phyloP scores from a whole-genome alignment of 495 filamentous ascomycete species.

The Penicillium arizonense region DNA sequence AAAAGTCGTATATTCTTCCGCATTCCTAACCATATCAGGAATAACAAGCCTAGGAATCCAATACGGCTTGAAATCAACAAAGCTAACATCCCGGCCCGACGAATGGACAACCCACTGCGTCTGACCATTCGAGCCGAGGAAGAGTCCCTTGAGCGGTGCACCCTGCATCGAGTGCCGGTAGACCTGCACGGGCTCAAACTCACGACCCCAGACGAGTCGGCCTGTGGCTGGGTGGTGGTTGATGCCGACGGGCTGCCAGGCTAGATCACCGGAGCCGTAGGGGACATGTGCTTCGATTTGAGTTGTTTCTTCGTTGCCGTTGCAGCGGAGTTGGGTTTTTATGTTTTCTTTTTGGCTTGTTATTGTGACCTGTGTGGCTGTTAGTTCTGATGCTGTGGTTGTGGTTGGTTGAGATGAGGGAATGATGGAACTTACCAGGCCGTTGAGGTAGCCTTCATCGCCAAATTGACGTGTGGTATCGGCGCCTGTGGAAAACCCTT shows the following conservation, averaged over 20 bases:
- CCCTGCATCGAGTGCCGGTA: constrained; percentile 7
- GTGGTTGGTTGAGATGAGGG: not conserved
- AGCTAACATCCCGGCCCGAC: constrained; percentile 10
- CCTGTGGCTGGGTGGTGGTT: constrained; percentile 3
- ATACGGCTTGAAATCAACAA: constrained; percentile 5
- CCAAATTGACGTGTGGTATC: constrained; percentile 9
- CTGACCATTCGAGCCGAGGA: constrained; percentile 10
- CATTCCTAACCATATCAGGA: not conserved
- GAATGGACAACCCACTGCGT: constrained; percentile 9
- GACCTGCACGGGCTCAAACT: constrained; percentile 3
- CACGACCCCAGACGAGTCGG: constrained; percentile 14
- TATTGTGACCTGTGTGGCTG: constrained; percentile 6
- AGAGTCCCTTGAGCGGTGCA: not conserved
- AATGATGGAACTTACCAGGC: constrained; percentile 2
- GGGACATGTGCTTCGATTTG: constrained; percentile 12
- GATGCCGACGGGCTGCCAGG: constrained; percentile 17
- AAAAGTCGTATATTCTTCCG: constrained; percentile 4
- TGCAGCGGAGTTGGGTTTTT: constrained; percentile 18
- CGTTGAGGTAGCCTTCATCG: constrained; percentile 1
- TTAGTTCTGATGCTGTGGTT: not conserved
- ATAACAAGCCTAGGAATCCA: constrained; percentile 10
- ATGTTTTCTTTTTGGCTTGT: not conserved
- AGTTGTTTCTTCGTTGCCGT: constrained; percentile 5
- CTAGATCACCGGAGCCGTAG: constrained; percentile 10
- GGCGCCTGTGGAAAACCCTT: constrained; percentile 6